Base-by-base conservation (phyloP, 2,329 filamentous ascomycete species). In the Stagonosporopsis chrysanthemi region DNA sequence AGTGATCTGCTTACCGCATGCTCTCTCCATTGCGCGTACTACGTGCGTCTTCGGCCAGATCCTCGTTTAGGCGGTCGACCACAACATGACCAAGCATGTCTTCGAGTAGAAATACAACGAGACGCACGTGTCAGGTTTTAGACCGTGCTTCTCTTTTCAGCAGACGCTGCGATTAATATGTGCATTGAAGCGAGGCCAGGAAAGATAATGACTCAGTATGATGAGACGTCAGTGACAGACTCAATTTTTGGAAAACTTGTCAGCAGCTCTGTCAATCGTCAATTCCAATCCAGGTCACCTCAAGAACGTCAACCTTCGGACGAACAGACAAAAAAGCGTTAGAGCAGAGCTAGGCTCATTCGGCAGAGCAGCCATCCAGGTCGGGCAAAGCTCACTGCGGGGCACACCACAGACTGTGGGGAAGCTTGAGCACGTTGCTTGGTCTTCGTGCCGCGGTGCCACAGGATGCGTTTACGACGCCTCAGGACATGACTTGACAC, bases 261-360 rank as follows among this genome's bases (percentile, higher is more conserved):
- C 2, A 35, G 14, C 29, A 28, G 28, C 28, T 36, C n/a, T 43
- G 23, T 43, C 14, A n/a, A 29, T 40, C 35, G 19, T 7, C 19
- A 6, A 42, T 22, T 6, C 24, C 8, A 6, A 26, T 26, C 24
- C 31, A 33, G n/a, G 31, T 33, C 31, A 33, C 39, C 26, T 40
- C 15, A 17, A 33, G 33, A 51, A 14, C 23, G 51, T 17, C 41
- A 19, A 39, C 24, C 38, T 17, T 33, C 52, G 55, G 53, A 61
- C 56, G 29, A 28, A 24, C 42, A 24, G 39, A 33, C 54, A 28
- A 33, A 58, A 56, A 39, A 47, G 45, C 51, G 29, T 31, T 62
- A 60, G 56, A 9, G n/a, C 11, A 11, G 36, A 36, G 49, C 66
- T 68, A 67, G 47, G 22, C 61, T 54, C 38, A 29, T 50, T 40